A percentile compares a stretch with the other conserved stretches of the same genome.
Conservation (phyloP, 306 rosid species). For the Malus orientalis region DNA sequence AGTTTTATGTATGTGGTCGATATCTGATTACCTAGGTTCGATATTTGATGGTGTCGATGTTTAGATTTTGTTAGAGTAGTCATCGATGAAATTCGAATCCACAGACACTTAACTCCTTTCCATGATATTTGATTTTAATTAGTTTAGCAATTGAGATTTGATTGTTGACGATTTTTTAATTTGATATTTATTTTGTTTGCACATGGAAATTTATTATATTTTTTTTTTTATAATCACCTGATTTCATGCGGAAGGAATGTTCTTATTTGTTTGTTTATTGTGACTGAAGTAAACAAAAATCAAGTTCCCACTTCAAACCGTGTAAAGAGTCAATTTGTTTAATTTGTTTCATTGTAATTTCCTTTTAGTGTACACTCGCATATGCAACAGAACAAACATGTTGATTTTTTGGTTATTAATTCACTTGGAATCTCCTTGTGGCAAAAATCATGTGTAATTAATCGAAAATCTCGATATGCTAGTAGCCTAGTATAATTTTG, state of each 20-base stretch:
- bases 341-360: background rate
- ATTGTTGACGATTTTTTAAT: too few species aligned
- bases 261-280: background rate
- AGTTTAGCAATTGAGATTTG: too few species aligned
- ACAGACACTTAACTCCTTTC: too few species aligned
- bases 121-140: too few species aligned
- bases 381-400: background rate
- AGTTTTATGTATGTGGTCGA: too few species aligned
- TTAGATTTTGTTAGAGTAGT: too few species aligned
- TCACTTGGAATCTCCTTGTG: background rate
- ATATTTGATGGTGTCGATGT: too few species aligned
- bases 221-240: background rate
- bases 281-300: background rate
- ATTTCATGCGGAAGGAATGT: background rate
- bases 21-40: too few species aligned
- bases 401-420: background rate
- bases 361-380: background rate
- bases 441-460: background rate
- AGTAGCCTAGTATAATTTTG: background rate
- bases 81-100: rapidly evolving
- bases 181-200: background rate
- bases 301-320: background rate
- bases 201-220: background rate
- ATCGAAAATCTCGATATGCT: background rate
- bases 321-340: background rate